Conservation (phyloP, 345 rosid species). For the Populus pruinosa region DNA sequence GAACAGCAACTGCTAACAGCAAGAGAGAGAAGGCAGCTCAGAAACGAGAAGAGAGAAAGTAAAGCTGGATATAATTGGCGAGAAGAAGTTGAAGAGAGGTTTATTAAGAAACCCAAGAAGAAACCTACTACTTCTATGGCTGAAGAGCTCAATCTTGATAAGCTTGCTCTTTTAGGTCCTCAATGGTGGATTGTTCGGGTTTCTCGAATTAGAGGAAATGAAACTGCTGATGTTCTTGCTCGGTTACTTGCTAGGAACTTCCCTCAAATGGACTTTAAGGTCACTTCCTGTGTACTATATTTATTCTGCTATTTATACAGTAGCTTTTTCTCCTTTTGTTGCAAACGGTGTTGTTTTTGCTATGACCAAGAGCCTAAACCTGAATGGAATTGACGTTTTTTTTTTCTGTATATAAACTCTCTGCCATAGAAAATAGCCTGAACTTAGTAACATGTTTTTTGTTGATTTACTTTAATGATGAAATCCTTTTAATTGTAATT, state of each 20-base stretch:
- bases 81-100: constrained; percentile 75
- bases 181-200: constrained; percentile 82
- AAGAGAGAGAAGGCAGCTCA: constrained; percentile 79
- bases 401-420: too few relatives aligned
- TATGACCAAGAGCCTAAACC: too few relatives aligned
- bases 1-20: constrained; percentile 51
- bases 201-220: constrained; percentile 49
- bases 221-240: constrained; percentile 60
- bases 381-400: too few relatives aligned
- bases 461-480: too few relatives aligned
- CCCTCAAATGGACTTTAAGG: constrained; percentile 70
- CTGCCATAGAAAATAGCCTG: too few relatives aligned
- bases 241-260: constrained; percentile 47
- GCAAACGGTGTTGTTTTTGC: too few relatives aligned
- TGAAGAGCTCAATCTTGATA: constrained; percentile 71
- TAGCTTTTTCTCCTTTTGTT: background rate
- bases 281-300: constrained; percentile 8
- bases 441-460: too few relatives aligned
- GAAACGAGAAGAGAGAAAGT: constrained; percentile 69
- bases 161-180: constrained; percentile 60
- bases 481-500: too few relatives aligned
- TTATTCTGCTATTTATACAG: too few relatives aligned
- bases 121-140: constrained; percentile 39
- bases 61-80: constrained; percentile 64
- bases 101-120: constrained; percentile 72